A percentile compares a stretch with the other conserved stretches of the same genome.
phyloP scores from a whole-genome alignment of 83 land plant species.

The Diphasiastrum complanatum region DNA sequence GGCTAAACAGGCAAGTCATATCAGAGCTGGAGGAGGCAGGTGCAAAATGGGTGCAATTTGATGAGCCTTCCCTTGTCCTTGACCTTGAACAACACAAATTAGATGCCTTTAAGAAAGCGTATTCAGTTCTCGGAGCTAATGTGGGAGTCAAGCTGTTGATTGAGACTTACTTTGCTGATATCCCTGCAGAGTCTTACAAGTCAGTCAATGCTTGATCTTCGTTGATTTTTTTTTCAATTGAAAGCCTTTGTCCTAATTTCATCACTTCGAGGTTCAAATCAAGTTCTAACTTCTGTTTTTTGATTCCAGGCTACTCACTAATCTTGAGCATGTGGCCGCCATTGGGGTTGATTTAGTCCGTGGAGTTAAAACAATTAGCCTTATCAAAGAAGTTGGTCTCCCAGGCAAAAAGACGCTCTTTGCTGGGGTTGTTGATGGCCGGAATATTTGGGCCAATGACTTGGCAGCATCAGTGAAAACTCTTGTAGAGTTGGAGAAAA shows the following conservation, averaged over 20 bases:
- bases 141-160: slow-evolving; percentile 51
- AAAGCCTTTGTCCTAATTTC: background rate
- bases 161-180: slow-evolving; percentile 86
- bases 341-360: slow-evolving; percentile 46
- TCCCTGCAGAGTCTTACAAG: slow-evolving; percentile 64
- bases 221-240: background rate
- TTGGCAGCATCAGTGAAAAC: slow-evolving; percentile 27
- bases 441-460: slow-evolving; percentile 59
- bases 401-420: slow-evolving; percentile 34
- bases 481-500: slow-evolving; percentile 17
- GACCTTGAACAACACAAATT: slow-evolving; percentile 56
- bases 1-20: slow-evolving; percentile 52
- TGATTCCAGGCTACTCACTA: slow-evolving; percentile 20
- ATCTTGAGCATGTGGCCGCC: slow-evolving; percentile 30
- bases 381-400: slow-evolving; percentile 33
- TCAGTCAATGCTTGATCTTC: slow-evolving; percentile 1
- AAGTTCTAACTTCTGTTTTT: too few relatives aligned
- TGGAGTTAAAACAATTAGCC: slow-evolving; percentile 35
- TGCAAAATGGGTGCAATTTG: slow-evolving; percentile 75
- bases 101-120: slow-evolving; percentile 57
- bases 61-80: slow-evolving; percentile 68
- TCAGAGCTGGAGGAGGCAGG: slow-evolving; percentile 69
- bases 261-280: background rate
- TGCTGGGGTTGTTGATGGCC: slow-evolving; percentile 47
- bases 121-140: slow-evolving; percentile 45